Conservation (phyloP, 345 rosid genomes). For the Eucalyptus marginata region DNA sequence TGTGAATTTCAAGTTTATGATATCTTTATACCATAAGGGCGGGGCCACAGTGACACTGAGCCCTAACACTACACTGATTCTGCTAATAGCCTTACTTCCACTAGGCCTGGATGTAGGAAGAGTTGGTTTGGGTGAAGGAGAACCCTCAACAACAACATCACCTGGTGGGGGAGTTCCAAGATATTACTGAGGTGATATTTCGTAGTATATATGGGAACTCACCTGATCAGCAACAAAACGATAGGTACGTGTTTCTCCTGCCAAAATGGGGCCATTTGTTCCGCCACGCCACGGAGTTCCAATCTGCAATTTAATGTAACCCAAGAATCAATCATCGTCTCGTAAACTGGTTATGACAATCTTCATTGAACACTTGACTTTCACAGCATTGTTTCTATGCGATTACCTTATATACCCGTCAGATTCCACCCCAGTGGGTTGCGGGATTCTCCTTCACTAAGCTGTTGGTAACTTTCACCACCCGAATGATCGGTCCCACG, state of each 20-base stretch:
- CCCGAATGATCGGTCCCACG: constrained; percentile 54
- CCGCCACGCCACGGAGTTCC: constrained; percentile 41
- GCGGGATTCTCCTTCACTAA: constrained; percentile 50
- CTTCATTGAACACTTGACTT: background rate
- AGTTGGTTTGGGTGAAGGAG: background rate
- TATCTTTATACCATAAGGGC: background rate
- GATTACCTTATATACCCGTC: constrained; percentile 24
- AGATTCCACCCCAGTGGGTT: constrained; percentile 80
- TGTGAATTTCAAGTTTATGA: background rate
- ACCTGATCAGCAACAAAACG: constrained; percentile 71
- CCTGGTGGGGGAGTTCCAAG: background rate
- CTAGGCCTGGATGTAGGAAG: background rate
- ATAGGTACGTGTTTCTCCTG: constrained; percentile 56
- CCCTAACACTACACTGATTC: background rate
- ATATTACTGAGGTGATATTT: background rate
- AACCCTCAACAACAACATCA: too few species aligned
- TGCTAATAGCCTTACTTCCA: background rate
- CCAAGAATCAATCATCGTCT: background rate
- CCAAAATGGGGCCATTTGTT: constrained; percentile 40
- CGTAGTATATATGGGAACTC: background rate
- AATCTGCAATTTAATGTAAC: constrained; percentile 13
- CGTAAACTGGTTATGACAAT: background rate
- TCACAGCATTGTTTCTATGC: too few species aligned
- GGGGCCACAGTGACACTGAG: background rate
- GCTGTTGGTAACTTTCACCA: constrained; percentile 59